These are phyloP conservation scores for Sorghum bicolor DNA, from an alignment of 176 grass and related monocot genomes.

Conservation along the genomic window Sorghum_bicolor_NCBIv3 NC_012875.2:55720501-55721000, in stretches of 20 bases:
- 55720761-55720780: conserved; percentile 29
- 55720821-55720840: background rate
- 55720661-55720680: background rate
- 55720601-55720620: background rate
- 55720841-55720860: background rate
- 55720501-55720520: background rate
- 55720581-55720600: too few relatives aligned
- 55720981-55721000: too few relatives aligned
- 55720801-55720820: background rate
- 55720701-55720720: background rate
- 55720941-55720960: too few relatives aligned
- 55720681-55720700: background rate
- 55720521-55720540: background rate
- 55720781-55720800: background rate
- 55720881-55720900: conserved; percentile 32
- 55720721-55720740: background rate
- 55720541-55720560: background rate
- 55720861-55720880: conserved; percentile 30
- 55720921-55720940: too few relatives aligned
- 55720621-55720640: background rate
- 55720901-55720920: too few relatives aligned
- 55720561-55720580: background rate
- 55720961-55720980: too few relatives aligned
- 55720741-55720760: too few relatives aligned
- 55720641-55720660: too few relatives aligned